Base-by-base conservation (phyloP, 306 rosid species). In the Hylodesmum podocarpum region DNA sequence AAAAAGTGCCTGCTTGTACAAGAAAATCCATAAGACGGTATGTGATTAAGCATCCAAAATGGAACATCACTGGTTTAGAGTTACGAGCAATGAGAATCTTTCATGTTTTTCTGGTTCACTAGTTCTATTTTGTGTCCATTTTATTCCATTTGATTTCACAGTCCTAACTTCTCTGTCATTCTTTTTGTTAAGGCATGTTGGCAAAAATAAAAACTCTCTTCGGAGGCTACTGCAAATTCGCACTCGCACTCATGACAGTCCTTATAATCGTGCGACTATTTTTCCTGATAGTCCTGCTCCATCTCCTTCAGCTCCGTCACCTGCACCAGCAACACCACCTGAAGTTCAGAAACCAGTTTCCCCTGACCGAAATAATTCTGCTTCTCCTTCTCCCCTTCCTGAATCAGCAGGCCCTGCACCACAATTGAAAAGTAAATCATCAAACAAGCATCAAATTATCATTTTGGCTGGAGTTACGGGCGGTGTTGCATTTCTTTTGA, bases 401-500 rank as follows among this genome's bases (percentile, higher is more conserved):
- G 2, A 0, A 49, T 11, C 76, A 13, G 40, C 71, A n/a, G 37
- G 75, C 63, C 12, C 65, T 43, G 1, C 14, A 58, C 43, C 28
- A 40, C 69, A 22, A 40, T 0, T 46, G 10, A 18, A 44, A 27
- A 36, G 19, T 14, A 41, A 34, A 33, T 50, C 80, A 19, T 8
- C 84, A 33, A 59, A 72, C 1, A 15, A 2, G 4, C 18, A 34
- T 47, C 27, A 0, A 11, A 53, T n/a, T 24, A 46, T 59, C 7
- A 80, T 86, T 72, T 33, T 84, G 86, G 96, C 36, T 27, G 97
- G 86, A 78, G 78, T 66, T 54, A 16, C 50, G 5, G 97, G 96
- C 2, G 91, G 89, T 16, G 41, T 36, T 31, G 36, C 39, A 39
- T 80, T 80, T 69, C 55, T 93, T 77, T 2, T 87, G 28, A 40